These are phyloP conservation scores for Teratosphaeria pseudoeucalypti DNA, from an alignment of 2,329 filamentous ascomycete genomes.

Conservation along the genomic window DNA sequence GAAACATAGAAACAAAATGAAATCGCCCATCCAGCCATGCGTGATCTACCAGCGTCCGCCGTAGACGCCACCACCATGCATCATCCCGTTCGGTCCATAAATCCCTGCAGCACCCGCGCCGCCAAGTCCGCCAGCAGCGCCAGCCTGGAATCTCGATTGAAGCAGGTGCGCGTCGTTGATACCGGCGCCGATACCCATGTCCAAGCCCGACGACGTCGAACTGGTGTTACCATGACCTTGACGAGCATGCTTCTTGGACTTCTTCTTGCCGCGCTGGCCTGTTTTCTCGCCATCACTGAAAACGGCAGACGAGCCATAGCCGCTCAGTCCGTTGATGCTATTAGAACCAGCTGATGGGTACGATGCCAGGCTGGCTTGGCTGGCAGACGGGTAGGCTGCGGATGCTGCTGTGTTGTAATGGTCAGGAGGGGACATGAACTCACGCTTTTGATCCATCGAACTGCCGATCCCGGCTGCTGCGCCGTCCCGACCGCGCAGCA, in stretches of 20 bases:
- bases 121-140: constrained; percentile 3
- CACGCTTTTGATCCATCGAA: constrained; percentile 19
- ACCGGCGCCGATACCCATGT: not conserved
- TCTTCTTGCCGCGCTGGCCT: constrained; percentile 9
- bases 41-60: constrained; percentile 19
- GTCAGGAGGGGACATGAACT: constrained; percentile 15
- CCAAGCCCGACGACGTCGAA: constrained; percentile 5
- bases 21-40: not conserved
- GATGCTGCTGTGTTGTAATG: constrained; percentile 80
- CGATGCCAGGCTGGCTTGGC: not conserved
- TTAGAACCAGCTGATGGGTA: not conserved
- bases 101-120: constrained; percentile 8
- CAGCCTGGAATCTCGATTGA: constrained; percentile 12
- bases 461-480: constrained; percentile 45
- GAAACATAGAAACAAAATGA: constrained; percentile 3
- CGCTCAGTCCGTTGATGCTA: not conserved
- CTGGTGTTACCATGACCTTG: constrained; percentile 5
- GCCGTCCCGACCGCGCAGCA: constrained; percentile 49
- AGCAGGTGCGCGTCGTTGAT: constrained; percentile 6
- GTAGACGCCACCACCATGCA: constrained; percentile 19
- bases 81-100: constrained; percentile 14
- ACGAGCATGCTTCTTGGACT: constrained; percentile 9
- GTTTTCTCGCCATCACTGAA: constrained; percentile 8
- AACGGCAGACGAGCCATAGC: constrained; percentile 4
- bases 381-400: constrained; percentile 29